Evolutionary conservation across 805 yeast genomes (phyloP), one percentile per base, ranked within the genome.

Genomic region (Alloascoidea africana): DNA sequence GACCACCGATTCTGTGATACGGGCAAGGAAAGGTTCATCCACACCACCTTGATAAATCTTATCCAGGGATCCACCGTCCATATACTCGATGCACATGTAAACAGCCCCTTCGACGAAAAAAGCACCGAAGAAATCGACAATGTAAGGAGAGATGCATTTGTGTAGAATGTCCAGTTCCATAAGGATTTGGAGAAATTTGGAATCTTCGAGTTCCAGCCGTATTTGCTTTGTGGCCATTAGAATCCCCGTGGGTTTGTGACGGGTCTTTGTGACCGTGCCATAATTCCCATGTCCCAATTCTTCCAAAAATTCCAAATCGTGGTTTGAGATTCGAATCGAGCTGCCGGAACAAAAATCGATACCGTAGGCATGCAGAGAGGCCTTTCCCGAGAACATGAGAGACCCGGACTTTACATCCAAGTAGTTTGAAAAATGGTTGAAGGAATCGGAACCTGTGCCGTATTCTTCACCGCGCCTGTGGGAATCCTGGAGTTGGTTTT

Each of bases 151-250:
- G 45, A 73, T 72, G 60, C 97, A 91, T 49, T 80, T 82, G 59
- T 91, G 97, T 45, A 91, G 66, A 38, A 91, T 80, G 50, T 91
- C 97, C 43, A 91, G 63, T 56, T 91, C 98, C 97, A 91, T 91
- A 48, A 91, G 63, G 45, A 91, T 91, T 52, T 91, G 97, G 42
- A 89, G 70, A 55, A 91, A 83, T 53, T 86, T 86, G n/a, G 83
- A 68, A 50, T 89, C 96, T 52, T 91, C 97, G 42, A 91, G 66
- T 54, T 89, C 97, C 35, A 91, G 62, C 38, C 96, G 65, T 34
- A 91, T 95, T 55, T 91, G 97, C 56, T 91, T 91, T 93, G 91
- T 85, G 2, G 97, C 97, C 96, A 91, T 86, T 14, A 76, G 59
- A 14, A 89, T 80, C 15, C 85, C 82, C 0, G 95, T 86, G 8